Evolutionary conservation across 73 alveolate genomes (phyloP), one percentile per base, ranked within the genome.

Genomic region (Durusdinium trenchii): DNA sequence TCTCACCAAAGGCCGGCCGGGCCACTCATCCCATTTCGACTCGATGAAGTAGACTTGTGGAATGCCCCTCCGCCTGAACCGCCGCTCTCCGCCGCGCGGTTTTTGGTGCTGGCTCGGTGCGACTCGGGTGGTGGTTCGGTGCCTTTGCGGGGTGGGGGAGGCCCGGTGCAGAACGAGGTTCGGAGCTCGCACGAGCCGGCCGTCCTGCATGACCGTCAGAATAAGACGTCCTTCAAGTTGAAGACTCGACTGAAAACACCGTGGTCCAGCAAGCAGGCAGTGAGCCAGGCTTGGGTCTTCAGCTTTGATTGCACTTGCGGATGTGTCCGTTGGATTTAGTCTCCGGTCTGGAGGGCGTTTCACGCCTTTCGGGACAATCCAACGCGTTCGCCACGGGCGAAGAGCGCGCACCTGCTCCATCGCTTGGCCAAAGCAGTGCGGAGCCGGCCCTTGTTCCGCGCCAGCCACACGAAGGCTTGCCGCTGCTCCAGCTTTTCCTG

Each of bases 31-130:
- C 48, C 64, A 91, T 76, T 91, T 91, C 45, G 98, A 91, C 98
- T 91, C 98, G 43, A 91, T 48, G 89, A 91, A 91, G 89, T 91
- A 91, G 78, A 91, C n/a, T 52, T 91, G 98, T 40, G 98, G 98
- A 67, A 67, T 67, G 54, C 89, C 98, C 61, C 85, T 32, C 10
- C 98, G 87, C 95, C 95, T 86, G 45, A 50, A 69, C 38, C 69
- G 9, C 18, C 43, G 83, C 46, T 69, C 83, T 7, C 10, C 36
- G 43, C 28, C 18, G 46, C 83, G 45, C 47, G 43, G 9, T 16
- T 69, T 35, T 71, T n/a, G 47, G 43, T 30, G 43, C 48, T 30
- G 84, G 36, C 73, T 23, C 30, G 18, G 73, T 2, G 73, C 73
- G 30, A 60, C 73, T 32, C 3, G n/a, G n/a, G 30, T 32, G 1